Base-by-base conservation (phyloP, 148 eudicot genomes). In the Silene latifolia region DNA sequence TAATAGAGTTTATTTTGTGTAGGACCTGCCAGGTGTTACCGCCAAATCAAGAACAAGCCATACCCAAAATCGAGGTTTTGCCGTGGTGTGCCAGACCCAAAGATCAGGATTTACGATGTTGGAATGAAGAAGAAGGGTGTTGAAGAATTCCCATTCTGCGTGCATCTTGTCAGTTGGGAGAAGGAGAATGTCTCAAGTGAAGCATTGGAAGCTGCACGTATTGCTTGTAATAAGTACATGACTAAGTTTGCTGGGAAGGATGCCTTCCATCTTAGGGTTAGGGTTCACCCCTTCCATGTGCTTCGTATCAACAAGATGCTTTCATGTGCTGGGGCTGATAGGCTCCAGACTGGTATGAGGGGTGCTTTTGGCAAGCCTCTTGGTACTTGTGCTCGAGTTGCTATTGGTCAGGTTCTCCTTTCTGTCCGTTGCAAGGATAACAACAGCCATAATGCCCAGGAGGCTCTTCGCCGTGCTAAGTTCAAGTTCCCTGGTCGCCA, bases 111-210 rank as follows among this genome's bases (percentile, higher is more conserved):
- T 14, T 83, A 83, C 20, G 85, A 82, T 60, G 85, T 82, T 13
- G 85, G 85, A 0, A 79, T 79, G 85, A 82, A 82, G 85, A 82
- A 75, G 74, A 82, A 79, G 23, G 85, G 85, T 14, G 81, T 81
- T 0, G 84, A 81, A 46, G 84, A 78, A 8, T 81, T 81, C 72
- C 80, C 80, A 23, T 81, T 73, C 81, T 81, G 84, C 70, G 84
- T 81, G 18, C 86, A 83, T 63, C 83, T 83, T 71, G 86, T 83
- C 61, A 83, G 86, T 77, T 83, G 86, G 86, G 86, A 83, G 82
- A 83, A 83, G 70, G 86, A 83, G 23, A 83, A 83, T 71, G 86
- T 83, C 23, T 83, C 86, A 1, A 83, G 86, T 72, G 86, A 83
- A 61, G 86, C 86, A 0, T 48, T 83, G 32, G 83, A 80, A 65